Evolutionary conservation across 2,329 filamentous ascomycete genomes (phyloP), one percentile per base, ranked within the genome.

Genomic region (Atkinsonella hypoxylon): DNA sequence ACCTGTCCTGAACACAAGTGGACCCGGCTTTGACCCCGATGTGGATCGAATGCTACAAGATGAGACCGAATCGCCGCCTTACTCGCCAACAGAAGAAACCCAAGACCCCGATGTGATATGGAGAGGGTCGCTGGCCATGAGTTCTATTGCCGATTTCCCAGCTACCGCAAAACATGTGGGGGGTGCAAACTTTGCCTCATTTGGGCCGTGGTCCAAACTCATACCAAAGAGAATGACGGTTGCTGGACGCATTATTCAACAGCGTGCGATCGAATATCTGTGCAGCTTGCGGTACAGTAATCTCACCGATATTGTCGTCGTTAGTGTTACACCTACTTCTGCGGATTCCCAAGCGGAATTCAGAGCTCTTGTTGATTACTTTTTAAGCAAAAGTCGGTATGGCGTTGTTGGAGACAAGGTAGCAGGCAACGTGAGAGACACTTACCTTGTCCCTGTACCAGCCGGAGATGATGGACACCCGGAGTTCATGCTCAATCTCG

Each of bases 21-120:
- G 82, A 1, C 77, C 83, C 1, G 85, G 80, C 15, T 81, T 86
- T 13, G 91, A 98, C 64, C 79, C 87, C 2, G 93, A 97, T 53
- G 87, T 98, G 18, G 93, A 98, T 64, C 81, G 89, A 40, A 74
- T 98, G 58, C 78, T 97, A 8, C 80, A 90, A 59, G 89, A 95
- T 53, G 82, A 83, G 30, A 86, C 86, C 45, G 79, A 85, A 13
- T 90, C 87, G 1, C 86, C 87, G 1, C 85, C 86, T 0, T 95
- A 95, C 63, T 90, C 87, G 0, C 88, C 89, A 0, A 83, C 82
- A 2, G 88, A 93, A 55, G 81, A 83, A 54, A 72, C 78, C 0
- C 61, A 66, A 7, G 80, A 91, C 56, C 83, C 85, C 0, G 79
- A 82, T 45, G 74, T 87, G 22, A 73, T 94, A 36, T 95, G 89